Base-by-base conservation (phyloP, 805 yeast genomes). In the Saitoella complicata region DNA sequence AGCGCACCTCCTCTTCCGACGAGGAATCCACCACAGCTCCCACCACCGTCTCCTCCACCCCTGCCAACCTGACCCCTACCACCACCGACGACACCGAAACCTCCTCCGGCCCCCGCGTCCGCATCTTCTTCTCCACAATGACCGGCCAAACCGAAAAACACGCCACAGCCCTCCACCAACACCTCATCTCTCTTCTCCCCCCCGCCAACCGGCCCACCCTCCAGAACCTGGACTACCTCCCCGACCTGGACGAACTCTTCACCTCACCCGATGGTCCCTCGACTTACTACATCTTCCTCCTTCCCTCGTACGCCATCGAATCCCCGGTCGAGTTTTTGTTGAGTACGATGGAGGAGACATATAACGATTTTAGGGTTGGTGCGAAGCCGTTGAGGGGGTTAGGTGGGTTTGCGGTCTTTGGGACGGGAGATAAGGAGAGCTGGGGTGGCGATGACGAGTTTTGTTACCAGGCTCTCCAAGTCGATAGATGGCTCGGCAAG, bases 301-400 rank as follows among this genome's bases (percentile, higher is more conserved):
- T 86, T 32, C 96, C 96, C 1, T 84, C 95, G 0, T 86, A 86
- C 57, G 95, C 85, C 51, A 81, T 87, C 0, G 96, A 86, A 59
- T 82, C 93, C 1, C 95, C 96, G 9, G 69, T 87, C 32, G 96
- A 86, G 60, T 87, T 76, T 57, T 84, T 85, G 59, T 64, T 86
- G 46, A 93, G 83, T 54, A 76, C 82, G 39, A 66, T 86, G 51
- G 70, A 74, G 50, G 95, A 86, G 45, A 84, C 93, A 1, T 74
- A 74, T 49, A 78, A 79, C 49, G 96, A 86, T 59, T 84, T 84
- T 64, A 70, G 95, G 52, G 73, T 86, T 33, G 94, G 85, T 56
- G 82, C 82, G 49, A 77, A 74, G 51, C 95, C 95, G 3, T 64
- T 86, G 53, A 65, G 72, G 32, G 62, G 69, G 37, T 59, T 87